Conservation (phyloP, 2,329 filamentous ascomycete species). For the Zymoseptoria passerinii region DNA sequence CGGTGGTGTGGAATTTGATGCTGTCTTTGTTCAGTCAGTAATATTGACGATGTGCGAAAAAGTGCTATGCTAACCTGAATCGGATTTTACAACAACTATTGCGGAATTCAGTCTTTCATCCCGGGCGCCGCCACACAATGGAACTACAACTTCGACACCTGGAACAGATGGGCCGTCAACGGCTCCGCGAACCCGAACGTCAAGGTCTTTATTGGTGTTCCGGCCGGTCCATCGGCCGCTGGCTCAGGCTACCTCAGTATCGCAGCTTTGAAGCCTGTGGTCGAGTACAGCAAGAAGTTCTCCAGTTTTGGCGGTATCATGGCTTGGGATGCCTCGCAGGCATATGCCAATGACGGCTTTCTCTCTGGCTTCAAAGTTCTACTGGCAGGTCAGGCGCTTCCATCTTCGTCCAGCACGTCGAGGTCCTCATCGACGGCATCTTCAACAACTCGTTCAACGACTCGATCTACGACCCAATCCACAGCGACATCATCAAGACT, state of each 20-base stretch:
- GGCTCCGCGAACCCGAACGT: conserved; percentile 19
- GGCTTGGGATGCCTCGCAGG: conserved; percentile 45
- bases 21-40: conserved; percentile 16
- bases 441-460: not conserved
- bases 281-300: conserved; percentile 25
- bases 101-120: conserved; percentile 27
- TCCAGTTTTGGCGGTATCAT: conserved; percentile 35
- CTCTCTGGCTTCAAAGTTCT: conserved; percentile 16
- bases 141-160: conserved; percentile 35
- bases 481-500: not conserved
- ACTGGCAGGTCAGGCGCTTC: not conserved
- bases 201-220: conserved; percentile 32
- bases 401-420: not conserved
- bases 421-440: not conserved
- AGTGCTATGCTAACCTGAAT: conserved; percentile 12
- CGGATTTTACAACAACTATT: conserved; percentile 45
- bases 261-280: conserved; percentile 22
- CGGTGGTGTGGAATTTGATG: conserved; percentile 54
- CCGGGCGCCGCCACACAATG: conserved; percentile 42
- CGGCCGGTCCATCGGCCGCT: conserved; percentile 28
- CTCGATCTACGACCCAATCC: not conserved
- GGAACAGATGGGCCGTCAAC: conserved; percentile 37
- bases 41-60: not conserved
- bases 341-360: conserved; percentile 26
- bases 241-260: conserved; percentile 28